Percentiles rank a stretch among this genome's conserved stretches.
Evolutionary conservation across 1,284 basidiomycete species (phyloP).

Genomic region (Limonomyces culmigenus): DNA sequence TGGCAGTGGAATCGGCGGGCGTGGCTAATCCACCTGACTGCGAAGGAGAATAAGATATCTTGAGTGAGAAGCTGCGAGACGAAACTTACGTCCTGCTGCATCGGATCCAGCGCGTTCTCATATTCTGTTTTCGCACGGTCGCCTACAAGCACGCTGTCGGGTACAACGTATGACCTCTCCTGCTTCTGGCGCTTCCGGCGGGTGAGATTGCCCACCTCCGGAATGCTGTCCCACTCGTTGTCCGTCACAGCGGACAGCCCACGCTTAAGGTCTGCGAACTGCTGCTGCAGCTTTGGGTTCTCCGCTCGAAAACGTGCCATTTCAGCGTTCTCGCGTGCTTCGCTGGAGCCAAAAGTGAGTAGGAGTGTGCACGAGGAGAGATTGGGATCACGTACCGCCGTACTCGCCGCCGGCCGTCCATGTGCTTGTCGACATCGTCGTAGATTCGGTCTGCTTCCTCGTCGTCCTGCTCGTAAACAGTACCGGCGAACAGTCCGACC

Average conservation of each 20-base stretch:
- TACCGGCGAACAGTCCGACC: conserved; percentile 88
- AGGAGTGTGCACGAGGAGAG: conserved; percentile 11
- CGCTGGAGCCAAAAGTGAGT: conserved; percentile 26
- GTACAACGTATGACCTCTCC: conserved; percentile 76
- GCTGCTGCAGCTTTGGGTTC: conserved; percentile 79
- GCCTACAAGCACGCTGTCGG: conserved; percentile 83
- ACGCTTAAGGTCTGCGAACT: conserved; percentile 92
- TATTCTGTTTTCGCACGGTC: conserved; percentile 63
- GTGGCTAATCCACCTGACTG: conserved; percentile 65
- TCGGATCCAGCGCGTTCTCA: conserved; percentile 54
- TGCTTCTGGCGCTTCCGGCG: conserved; percentile 82
- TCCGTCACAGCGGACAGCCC: conserved; percentile 78
- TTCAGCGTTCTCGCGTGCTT: conserved; percentile 61
- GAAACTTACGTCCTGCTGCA: conserved; percentile 46
- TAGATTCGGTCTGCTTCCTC: conserved; percentile 96
- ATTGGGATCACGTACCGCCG: conserved; percentile 54
- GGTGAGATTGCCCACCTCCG: conserved; percentile 92
- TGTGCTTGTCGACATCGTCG: conserved; percentile 75
- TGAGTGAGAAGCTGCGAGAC: not conserved
- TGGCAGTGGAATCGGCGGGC: conserved; percentile 57
- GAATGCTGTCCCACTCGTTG: conserved; percentile 86
- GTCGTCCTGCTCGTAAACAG: conserved; percentile 93
- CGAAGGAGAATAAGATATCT: not conserved
- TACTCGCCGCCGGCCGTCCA: conserved; percentile 73
- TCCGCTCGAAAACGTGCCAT: conserved; percentile 59